Percentiles rank a stretch among this genome's conserved stretches.
These are phyloP conservation scores for Botrytis paeoniae DNA, from an alignment of 2,329 filamentous ascomycete genomes.

Conservation along the genomic window DNA sequence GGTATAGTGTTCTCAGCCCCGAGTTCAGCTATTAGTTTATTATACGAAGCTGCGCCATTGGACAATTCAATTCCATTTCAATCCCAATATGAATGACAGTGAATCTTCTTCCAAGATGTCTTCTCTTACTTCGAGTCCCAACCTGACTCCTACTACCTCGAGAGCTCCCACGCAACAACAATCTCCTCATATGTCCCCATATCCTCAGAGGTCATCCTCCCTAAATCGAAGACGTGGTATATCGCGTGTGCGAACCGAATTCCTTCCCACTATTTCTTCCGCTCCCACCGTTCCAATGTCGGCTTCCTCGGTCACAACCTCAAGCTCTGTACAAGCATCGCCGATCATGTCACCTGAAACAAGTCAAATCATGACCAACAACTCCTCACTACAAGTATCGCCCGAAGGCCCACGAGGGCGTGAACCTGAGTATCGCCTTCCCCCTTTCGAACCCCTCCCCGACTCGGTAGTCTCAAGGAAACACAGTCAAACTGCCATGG, in stretches of 20 bases:
- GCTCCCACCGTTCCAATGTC: conserved; percentile 47
- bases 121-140: conserved; percentile 12
- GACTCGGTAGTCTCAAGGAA: conserved; percentile 65
- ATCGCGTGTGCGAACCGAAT: conserved; percentile 36
- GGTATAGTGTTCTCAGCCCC: conserved; percentile 13
- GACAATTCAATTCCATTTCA: background rate
- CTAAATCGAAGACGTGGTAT: conserved; percentile 27
- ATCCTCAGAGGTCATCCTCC: conserved; percentile 17
- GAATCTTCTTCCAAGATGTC: conserved; percentile 13
- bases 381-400: conserved; percentile 64
- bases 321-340: conserved; percentile 54
- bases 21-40: conserved; percentile 16
- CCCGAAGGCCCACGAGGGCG: conserved; percentile 60
- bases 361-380: conserved; percentile 50
- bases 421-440: conserved; percentile 51
- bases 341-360: conserved; percentile 56
- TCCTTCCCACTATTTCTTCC: conserved; percentile 30
- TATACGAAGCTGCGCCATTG: conserved; percentile 2
- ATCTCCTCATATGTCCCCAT: conserved; percentile 5
- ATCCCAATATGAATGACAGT: background rate
- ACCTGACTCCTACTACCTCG: conserved; percentile 3
- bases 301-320: conserved; percentile 52
- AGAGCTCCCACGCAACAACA: conserved; percentile 2
- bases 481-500: conserved; percentile 61
- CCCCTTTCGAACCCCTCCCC: conserved; percentile 63